Evolutionary conservation across 768 basidiomycete species (phyloP).

Genomic region (Tricholomella constricta): DNA sequence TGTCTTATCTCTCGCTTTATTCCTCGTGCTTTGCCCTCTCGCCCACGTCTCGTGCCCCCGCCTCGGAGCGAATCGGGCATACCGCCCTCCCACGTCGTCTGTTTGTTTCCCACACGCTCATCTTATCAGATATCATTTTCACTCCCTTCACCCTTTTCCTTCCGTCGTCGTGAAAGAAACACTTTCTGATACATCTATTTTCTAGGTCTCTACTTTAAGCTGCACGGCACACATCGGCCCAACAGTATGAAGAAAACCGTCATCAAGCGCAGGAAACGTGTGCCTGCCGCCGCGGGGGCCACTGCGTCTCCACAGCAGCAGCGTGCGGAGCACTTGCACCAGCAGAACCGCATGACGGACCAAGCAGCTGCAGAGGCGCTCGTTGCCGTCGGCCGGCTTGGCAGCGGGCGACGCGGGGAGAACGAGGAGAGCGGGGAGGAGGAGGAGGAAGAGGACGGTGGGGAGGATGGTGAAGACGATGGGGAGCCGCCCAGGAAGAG

Average conservation of each 20-base stretch:
- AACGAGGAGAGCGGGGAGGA: slow-evolving; percentile 43
- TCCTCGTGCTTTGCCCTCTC: no score
- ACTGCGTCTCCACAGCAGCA: slow-evolving; percentile 14
- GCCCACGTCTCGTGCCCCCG: no score
- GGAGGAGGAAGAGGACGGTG: slow-evolving; percentile 44
- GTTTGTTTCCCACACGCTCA: slow-evolving; percentile 9
- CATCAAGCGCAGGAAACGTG: slow-evolving; percentile 97
- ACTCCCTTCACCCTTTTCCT: not conserved
- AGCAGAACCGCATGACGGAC: slow-evolving; percentile 59
- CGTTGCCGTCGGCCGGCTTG: slow-evolving; percentile 73
- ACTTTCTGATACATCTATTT: slow-evolving; percentile 14
- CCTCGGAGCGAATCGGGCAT: no score
- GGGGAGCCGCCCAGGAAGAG: slow-evolving; percentile 60
- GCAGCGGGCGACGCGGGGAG: slow-evolving; percentile 33
- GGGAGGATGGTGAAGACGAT: slow-evolving; percentile 46
- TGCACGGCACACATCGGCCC: slow-evolving; percentile 95
- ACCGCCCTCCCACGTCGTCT: not conserved
- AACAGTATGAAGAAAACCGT: slow-evolving; percentile 99
- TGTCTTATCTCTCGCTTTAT: slow-evolving; percentile 21
- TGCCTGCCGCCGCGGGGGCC: slow-evolving; percentile 86
- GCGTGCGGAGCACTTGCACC: not conserved
- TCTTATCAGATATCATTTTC: slow-evolving; percentile 27
- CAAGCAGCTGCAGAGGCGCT: slow-evolving; percentile 90
- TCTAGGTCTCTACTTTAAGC: slow-evolving; percentile 94
- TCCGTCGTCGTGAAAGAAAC: no score